Evolutionary conservation across 495 filamentous ascomycete species (phyloP).

Genomic region (Penicillium mononematosum): DNA sequence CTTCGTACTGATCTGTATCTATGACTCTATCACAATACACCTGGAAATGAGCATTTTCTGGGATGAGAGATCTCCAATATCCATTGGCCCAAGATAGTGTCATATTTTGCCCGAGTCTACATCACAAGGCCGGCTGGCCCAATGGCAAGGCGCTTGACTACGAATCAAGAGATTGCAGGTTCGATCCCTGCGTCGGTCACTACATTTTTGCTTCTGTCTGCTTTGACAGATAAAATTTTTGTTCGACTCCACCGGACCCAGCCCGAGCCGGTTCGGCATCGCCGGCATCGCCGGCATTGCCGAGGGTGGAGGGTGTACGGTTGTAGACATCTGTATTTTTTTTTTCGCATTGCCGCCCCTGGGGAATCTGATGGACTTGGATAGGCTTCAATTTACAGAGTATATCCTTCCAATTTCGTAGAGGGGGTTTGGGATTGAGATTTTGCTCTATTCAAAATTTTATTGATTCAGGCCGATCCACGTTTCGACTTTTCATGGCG

Average conservation of each 20-base stretch:
- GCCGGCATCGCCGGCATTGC: not conserved
- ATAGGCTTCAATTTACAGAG: not conserved
- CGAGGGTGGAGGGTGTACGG: not conserved
- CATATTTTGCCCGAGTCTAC: not conserved
- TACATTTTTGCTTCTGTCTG: constrained; percentile 5
- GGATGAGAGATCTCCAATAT: not conserved
- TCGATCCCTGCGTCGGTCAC: constrained; percentile 43
- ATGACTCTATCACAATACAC: not conserved
- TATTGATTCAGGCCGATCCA: not conserved
- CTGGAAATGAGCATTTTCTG: not conserved
- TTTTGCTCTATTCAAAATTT: not conserved
- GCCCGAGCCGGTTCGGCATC: not conserved
- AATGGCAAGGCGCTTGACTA: constrained; percentile 74
- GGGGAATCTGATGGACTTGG: not conserved
- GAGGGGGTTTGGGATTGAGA: too few relatives aligned
- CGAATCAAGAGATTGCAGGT: constrained; percentile 62
- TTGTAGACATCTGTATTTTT: not conserved
- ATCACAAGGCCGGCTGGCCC: constrained; percentile 48
- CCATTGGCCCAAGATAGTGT: not conserved
- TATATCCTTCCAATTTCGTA: too few relatives aligned
- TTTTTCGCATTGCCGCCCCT: not conserved
- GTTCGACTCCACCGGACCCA: constrained; percentile 6
- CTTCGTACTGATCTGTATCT: not conserved
- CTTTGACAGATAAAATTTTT: constrained; percentile 1
- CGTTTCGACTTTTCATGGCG: not conserved